Evolutionary conservation across 148 eudicot species (phyloP).

Genomic region (Persicaria tinctoria): DNA sequence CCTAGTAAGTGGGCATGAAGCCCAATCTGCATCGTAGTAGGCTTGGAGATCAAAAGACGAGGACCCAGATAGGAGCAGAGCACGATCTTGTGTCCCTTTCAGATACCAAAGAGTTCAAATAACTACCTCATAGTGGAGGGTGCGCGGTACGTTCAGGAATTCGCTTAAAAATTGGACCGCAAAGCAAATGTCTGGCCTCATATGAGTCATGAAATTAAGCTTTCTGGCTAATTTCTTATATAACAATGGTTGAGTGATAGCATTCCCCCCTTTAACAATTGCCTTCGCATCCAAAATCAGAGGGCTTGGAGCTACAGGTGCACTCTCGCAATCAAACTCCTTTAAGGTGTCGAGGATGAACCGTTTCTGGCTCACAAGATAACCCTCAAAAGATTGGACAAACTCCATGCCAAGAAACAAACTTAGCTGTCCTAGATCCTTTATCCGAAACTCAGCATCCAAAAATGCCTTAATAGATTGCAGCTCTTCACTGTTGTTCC

Average conservation of each 20-base stretch:
- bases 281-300: too few species aligned
- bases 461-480: too few species aligned
- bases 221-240: neutral
- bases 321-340: too few species aligned
- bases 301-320: too few species aligned
- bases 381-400: neutral
- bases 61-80: neutral
- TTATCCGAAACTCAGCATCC: too few species aligned
- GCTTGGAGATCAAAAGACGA: neutral
- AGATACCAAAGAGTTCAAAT: neutral
- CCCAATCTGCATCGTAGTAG: neutral
- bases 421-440: too few species aligned
- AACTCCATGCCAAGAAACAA: neutral
- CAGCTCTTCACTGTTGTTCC: neutral
- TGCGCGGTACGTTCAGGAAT: neutral
- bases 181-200: neutral
- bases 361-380: too few species aligned
- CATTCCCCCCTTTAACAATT: too few species aligned
- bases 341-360: too few species aligned
- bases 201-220: neutral
- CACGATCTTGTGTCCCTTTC: neutral
- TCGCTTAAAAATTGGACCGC: neutral
- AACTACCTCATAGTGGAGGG: neutral
- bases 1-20: neutral
- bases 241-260: too few species aligned